A percentile compares a stretch with the other conserved stretches of the same genome.
These are phyloP conservation scores for Raphidocelis subcapitata DNA, from an alignment of 139 green algal species.

Conservation along the genomic window DNA sequence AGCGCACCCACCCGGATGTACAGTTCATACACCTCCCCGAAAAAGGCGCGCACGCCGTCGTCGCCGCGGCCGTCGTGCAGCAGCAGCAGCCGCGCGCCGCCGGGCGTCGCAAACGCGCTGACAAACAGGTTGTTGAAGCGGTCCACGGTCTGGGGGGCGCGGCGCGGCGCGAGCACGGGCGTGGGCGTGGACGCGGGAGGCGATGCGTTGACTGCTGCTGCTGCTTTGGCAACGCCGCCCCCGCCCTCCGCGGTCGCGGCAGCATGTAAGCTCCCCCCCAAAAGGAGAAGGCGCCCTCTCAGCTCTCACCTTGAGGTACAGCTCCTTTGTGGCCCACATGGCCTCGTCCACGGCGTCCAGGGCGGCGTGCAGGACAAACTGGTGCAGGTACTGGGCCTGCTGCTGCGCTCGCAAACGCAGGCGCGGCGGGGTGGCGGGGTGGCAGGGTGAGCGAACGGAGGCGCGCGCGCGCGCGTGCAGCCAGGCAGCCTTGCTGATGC, in stretches of 20 bases:
- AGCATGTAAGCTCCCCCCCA: no score
- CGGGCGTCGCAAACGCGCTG: slow-evolving; percentile 77
- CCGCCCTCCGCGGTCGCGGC: no score
- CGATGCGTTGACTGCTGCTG: no score
- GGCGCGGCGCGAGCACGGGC: neutral
- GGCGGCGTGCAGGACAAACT: slow-evolving; percentile 95
- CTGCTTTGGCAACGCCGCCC: no score
- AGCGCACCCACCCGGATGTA: slow-evolving; percentile 62
- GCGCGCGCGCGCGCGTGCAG: neutral
- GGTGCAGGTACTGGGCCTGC: slow-evolving; percentile 91
- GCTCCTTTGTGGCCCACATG: slow-evolving; percentile 76
- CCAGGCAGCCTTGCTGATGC: no score
- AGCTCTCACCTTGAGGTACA: slow-evolving; percentile 71
- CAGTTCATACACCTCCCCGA: slow-evolving; percentile 90
- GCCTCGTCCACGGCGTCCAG: slow-evolving; percentile 93
- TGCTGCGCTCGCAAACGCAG: no score
- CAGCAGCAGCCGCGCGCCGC: slow-evolving; percentile 83
- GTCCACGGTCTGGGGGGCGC: slow-evolving; percentile 70
- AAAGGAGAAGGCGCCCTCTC: neutral
- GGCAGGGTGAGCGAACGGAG: neutral
- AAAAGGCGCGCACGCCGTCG: slow-evolving; percentile 85
- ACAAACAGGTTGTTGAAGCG: slow-evolving; percentile 92
- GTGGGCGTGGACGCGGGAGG: no score
- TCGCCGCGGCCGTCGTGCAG: slow-evolving; percentile 82
- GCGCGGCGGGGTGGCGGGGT: no score